Conservation (phyloP, 2,329 filamentous ascomycete species). For the Colletotrichum sp. region DNA sequence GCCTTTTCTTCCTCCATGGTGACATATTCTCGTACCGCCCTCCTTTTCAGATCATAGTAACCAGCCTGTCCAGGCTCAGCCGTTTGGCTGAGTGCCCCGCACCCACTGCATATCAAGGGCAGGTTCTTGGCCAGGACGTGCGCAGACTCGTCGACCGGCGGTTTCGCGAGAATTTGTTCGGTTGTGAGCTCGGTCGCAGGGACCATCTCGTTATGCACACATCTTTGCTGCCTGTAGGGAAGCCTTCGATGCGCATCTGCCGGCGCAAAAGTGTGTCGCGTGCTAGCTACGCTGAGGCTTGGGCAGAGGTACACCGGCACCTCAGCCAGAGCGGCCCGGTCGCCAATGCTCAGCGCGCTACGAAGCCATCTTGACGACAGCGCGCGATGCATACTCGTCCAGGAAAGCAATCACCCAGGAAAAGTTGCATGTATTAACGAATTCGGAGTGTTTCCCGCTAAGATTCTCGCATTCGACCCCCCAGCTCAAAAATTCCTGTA, state of each 20-base stretch:
- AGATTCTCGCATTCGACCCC: background rate
- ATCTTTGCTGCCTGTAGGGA: slow-evolving; percentile 24
- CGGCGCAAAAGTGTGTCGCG: slow-evolving; percentile 22
- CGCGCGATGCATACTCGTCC: slow-evolving; percentile 46
- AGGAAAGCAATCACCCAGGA: background rate
- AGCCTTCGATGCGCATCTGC: slow-evolving; percentile 8
- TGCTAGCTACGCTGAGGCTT: background rate
- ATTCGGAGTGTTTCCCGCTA: background rate
- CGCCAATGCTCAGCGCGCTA: slow-evolving; percentile 45
- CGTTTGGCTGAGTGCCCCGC: slow-evolving; percentile 68
- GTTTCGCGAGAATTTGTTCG: background rate
- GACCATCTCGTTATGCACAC: slow-evolving; percentile 28
- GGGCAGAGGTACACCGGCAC: slow-evolving; percentile 56
- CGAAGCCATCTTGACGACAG: slow-evolving; percentile 47
- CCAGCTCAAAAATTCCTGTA: slow-evolving; percentile 5
- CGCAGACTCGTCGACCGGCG: background rate
- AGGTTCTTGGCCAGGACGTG: slow-evolving; percentile 33
- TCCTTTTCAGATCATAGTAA: slow-evolving; percentile 59
- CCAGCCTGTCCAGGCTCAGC: slow-evolving; percentile 54
- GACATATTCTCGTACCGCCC: slow-evolving; percentile 55
- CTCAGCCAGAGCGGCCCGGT: slow-evolving; percentile 38
- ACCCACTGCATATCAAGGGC: slow-evolving; percentile 66
- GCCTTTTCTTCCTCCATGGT: slow-evolving; percentile 30
- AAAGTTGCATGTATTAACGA: background rate
- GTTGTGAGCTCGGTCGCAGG: background rate